These are phyloP conservation scores for Colletotrichum cereale DNA, from an alignment of 2,329 filamentous ascomycete genomes.

Conservation along the genomic window DNA sequence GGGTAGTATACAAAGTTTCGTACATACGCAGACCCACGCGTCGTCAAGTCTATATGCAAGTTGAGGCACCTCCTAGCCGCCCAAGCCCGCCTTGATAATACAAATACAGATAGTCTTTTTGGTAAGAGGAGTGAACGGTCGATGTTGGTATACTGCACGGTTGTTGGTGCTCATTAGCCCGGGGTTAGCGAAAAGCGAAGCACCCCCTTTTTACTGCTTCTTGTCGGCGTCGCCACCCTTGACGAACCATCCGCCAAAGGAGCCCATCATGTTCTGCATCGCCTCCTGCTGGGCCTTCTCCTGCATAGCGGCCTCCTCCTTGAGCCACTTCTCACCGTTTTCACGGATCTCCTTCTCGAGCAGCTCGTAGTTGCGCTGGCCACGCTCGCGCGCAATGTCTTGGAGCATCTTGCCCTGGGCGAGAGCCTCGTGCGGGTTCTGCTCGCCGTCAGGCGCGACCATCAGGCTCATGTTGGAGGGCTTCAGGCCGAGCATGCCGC, in stretches of 20 bases:
- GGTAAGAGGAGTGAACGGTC: conserved; percentile 34
- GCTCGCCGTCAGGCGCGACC: conserved; percentile 74
- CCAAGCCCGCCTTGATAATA: conserved; percentile 34
- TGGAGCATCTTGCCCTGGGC: conserved; percentile 97
- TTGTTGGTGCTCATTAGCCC: conserved; percentile 29
- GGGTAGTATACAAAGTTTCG: conserved; percentile 42
- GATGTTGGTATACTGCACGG: conserved; percentile 16
- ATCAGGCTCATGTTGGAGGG: conserved; percentile 73
- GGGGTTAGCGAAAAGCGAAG: neutral
- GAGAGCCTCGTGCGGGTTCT: conserved; percentile 79
- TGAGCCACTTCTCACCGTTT: conserved; percentile 95
- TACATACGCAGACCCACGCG: conserved; percentile 38
- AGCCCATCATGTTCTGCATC: conserved; percentile 91
- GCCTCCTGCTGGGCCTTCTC: conserved; percentile 92
- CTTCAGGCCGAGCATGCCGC: conserved; percentile 83
- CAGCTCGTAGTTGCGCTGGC: conserved; percentile 88
- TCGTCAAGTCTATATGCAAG: conserved; percentile 42
- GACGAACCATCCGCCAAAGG: conserved; percentile 72
- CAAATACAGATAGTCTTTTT: conserved; percentile 39
- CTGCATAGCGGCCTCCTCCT: conserved; percentile 89
- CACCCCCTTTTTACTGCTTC: conserved; percentile 36
- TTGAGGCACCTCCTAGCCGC: conserved; percentile 30
- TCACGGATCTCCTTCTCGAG: conserved; percentile 92
- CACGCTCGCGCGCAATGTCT: conserved; percentile 92
- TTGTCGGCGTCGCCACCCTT: conserved; percentile 38